These are phyloP conservation scores for Yamadazyma oceani DNA, from an alignment of 1,139 yeast genomes.

Conservation along the genomic window DNA sequence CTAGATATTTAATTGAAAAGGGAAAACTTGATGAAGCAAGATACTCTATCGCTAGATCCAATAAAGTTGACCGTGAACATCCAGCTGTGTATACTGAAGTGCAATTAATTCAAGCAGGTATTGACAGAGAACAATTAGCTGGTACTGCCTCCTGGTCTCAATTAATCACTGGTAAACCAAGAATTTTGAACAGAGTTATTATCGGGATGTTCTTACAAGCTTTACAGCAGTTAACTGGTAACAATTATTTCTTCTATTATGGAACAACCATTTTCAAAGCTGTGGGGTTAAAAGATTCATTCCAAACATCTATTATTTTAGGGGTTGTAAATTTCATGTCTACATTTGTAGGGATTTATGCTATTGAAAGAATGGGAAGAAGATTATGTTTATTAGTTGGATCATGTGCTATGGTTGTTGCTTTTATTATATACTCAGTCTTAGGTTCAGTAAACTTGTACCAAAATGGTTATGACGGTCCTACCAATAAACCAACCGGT, in stretches of 20 bases:
- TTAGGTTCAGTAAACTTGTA: conserved; percentile 60
- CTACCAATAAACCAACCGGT: conserved; percentile 49
- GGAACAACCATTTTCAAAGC: conserved; percentile 78
- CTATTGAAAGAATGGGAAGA: conserved; percentile 71
- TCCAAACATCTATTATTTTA: conserved; percentile 70
- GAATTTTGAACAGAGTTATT: conserved; percentile 58
- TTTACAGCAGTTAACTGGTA: conserved; percentile 77
- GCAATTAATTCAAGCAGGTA: conserved; percentile 60
- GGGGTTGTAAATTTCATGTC: conserved; percentile 78
- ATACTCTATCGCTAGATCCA: conserved; percentile 57
- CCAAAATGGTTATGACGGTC: conserved; percentile 43
- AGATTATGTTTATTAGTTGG: conserved; percentile 59
- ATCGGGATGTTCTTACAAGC: conserved; percentile 66
- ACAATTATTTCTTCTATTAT: conserved; percentile 79
- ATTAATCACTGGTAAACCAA: conserved; percentile 63
- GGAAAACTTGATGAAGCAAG: conserved; percentile 43
- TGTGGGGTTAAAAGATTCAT: conserved; percentile 71
- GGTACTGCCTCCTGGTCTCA: conserved; percentile 72
- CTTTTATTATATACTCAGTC: conserved; percentile 60
- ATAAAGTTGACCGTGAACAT: conserved; percentile 58
- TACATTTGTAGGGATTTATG: conserved; percentile 63
- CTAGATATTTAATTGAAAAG: conserved; percentile 47
- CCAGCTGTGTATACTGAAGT: conserved; percentile 57
- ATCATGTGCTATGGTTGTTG: conserved; percentile 50
- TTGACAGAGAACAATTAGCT: conserved; percentile 61